Evolutionary conservation across 768 basidiomycete species (phyloP).

Genomic region (Serendipita vermifera): DNA sequence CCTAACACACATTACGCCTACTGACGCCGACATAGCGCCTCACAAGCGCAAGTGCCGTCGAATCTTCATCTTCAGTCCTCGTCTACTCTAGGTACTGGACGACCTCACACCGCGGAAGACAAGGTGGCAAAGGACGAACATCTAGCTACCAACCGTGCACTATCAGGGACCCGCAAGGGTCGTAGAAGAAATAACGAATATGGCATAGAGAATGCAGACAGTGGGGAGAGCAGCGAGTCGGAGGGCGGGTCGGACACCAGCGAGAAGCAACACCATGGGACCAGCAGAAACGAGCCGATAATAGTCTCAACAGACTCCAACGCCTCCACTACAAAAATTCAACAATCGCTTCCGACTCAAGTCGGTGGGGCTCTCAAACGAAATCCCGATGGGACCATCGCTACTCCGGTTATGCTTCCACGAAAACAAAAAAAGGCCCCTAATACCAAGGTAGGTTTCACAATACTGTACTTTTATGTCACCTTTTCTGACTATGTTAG

Average conservation of each 20-base stretch:
- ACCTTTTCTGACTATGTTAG: conserved; percentile 31
- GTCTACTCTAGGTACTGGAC: conserved; percentile 71
- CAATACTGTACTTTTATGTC: conserved; percentile 11
- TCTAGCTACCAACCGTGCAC: conserved; percentile 37
- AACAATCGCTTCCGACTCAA: too few relatives aligned
- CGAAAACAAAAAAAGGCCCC: conserved; percentile 35
- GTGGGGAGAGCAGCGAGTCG: conserved; percentile 16
- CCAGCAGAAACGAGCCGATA: conserved; percentile 17
- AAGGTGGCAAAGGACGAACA: conserved; percentile 48
- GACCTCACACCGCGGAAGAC: conserved; percentile 44
- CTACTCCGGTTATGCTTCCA: conserved; percentile 37
- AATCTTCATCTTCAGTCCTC: conserved; percentile 60
- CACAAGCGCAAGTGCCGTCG: conserved; percentile 52
- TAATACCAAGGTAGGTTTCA: conserved; percentile 10
- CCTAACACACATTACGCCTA: background rate
- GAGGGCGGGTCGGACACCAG: conserved; percentile 23
- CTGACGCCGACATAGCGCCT: conserved; percentile 37
- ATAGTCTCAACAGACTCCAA: conserved; percentile 20
- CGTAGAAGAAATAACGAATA: conserved; percentile 38
- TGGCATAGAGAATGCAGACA: conserved; percentile 19
- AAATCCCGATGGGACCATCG: conserved; percentile 48
- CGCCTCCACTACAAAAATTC: too few relatives aligned
- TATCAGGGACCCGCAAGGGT: conserved; percentile 33
- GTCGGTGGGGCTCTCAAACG: conserved; percentile 56
- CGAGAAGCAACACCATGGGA: conserved; percentile 19